phyloP scores from a whole-genome alignment of 2,329 filamentous ascomycete species.

The Sporothrix curviconia region DNA sequence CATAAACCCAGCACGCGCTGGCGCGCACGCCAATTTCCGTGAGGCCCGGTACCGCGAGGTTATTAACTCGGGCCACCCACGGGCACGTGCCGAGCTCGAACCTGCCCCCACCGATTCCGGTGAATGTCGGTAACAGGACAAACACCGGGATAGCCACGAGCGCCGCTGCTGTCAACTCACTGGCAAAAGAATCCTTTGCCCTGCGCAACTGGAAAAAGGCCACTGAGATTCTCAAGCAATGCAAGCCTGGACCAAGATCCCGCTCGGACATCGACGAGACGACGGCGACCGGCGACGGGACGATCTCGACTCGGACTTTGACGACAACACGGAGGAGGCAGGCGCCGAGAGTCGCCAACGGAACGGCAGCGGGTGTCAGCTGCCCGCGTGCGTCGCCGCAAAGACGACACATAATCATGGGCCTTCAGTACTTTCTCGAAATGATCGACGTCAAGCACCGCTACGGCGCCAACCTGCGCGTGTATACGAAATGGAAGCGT shows the following conservation, averaged over 20 bases:
- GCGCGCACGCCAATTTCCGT: conserved; percentile 58
- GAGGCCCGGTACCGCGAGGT: conserved; percentile 51
- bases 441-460: conserved; percentile 85
- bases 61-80: conserved; percentile 42
- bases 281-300: conserved; percentile 2
- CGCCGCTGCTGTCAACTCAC: too few relatives aligned
- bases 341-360: conserved; percentile 31
- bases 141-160: too few relatives aligned
- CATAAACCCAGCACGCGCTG: conserved; percentile 64
- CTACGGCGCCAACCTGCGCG: conserved; percentile 74
- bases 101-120: neutral
- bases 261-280: conserved; percentile 24
- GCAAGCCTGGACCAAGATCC: conserved; percentile 52
- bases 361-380: conserved; percentile 37
- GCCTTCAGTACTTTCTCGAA: conserved; percentile 74
- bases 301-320: neutral
- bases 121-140: too few relatives aligned
- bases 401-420: conserved; percentile 73
- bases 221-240: conserved; percentile 60
- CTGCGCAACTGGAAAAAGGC: conserved; percentile 70
- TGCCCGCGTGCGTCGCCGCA: conserved; percentile 51
- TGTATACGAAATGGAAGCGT: conserved; percentile 80
- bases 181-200: conserved; percentile 34
- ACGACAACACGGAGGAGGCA: neutral
- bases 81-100: conserved; percentile 25